phyloP scores from a whole-genome alignment of 1,284 basidiomycete genomes.

The Grifola frondosa region DNA sequence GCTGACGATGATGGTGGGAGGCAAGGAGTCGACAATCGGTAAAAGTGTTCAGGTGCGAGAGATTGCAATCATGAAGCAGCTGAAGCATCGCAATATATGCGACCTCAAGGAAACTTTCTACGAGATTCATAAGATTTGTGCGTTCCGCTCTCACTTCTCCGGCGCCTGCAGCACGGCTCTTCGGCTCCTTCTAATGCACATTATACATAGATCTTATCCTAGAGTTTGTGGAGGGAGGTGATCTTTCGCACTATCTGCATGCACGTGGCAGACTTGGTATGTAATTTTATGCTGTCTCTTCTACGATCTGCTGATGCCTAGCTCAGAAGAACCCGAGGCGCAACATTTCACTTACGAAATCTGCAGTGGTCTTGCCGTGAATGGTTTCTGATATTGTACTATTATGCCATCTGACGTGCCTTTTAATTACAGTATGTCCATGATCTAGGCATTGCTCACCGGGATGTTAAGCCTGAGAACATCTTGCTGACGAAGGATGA shows the following conservation, averaged over 20 bases:
- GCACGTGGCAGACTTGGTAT: conserved; percentile 55
- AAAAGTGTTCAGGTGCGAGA: conserved; percentile 61
- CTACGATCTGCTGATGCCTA: not conserved
- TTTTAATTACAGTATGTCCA: conserved; percentile 70
- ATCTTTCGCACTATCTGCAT: conserved; percentile 83
- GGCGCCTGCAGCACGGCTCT: too few species aligned
- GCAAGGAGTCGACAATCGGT: not conserved
- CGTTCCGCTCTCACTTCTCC: conserved; percentile 29
- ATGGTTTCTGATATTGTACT: conserved; percentile 18
- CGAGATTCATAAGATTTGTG: conserved; percentile 66
- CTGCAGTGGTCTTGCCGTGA: conserved; percentile 67
- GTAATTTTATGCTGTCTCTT: conserved; percentile 24
- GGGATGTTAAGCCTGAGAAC: conserved; percentile 93
- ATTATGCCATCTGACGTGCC: not conserved
- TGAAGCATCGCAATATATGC: conserved; percentile 83
- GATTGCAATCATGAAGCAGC: conserved; percentile 72
- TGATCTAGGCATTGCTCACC: conserved; percentile 74
- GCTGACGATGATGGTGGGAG: too few species aligned
- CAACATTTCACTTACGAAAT: conserved; percentile 73
- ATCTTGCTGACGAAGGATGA: conserved; percentile 67
- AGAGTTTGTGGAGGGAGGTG: conserved; percentile 83
- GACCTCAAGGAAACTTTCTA: conserved; percentile 78
- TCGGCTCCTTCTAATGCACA: not conserved
- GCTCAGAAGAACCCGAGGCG: conserved; percentile 54
- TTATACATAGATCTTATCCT: conserved; percentile 64